Evolutionary conservation across 2,329 filamentous ascomycete genomes (phyloP), one percentile per base, ranked within the genome.

Genomic region (Volutella citrinella): DNA sequence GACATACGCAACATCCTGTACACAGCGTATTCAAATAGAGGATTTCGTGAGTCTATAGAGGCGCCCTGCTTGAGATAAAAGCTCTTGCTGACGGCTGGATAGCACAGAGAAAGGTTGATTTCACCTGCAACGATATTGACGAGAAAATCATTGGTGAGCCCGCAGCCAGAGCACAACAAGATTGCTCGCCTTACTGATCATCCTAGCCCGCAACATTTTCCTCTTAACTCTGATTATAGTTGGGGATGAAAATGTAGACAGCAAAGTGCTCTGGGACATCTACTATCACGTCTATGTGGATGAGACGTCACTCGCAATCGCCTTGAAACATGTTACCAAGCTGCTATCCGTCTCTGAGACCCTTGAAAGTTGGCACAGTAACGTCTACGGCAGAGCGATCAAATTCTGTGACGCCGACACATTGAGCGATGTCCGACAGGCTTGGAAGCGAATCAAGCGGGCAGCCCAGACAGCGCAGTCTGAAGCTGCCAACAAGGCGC

Each of bases 1-100:
- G 78, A 82, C 56, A 57, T 71, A 26, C 66, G 75, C 10, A 73
- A 75, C 41, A 64, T 82, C 18, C 55, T 82, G 2, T 80, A 70
- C 46, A 78, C 76, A 0, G 49, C 61, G 2, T 73, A 71, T 42
- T 51, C 55, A 2, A 62, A 76, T 30, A 45, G 48, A 22, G 61
- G 54, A 2, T 43, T 67, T 18, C 54, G 63, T 64, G 30, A 46
- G 64, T 50, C 12, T 29, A 21, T 4, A 18, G 5, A n/a, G n/a
- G 32, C 8, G 9, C n/a, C 14, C 7, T 15, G 10, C 21, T 24
- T 21, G 11, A 14, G 9, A 9, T 24, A 7, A 17, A 13, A 13
- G 10, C 26, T 18, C 12, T 18, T 27, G 34, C 53, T 63, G 29
- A 64, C 36, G 4, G 11, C 2, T 12, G 10, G 8, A 10, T 16